Evolutionary conservation across 352 stramenopile genomes (phyloP), one percentile per base, ranked within the genome.

Genomic region (Ochromonadaceae sp.): DNA sequence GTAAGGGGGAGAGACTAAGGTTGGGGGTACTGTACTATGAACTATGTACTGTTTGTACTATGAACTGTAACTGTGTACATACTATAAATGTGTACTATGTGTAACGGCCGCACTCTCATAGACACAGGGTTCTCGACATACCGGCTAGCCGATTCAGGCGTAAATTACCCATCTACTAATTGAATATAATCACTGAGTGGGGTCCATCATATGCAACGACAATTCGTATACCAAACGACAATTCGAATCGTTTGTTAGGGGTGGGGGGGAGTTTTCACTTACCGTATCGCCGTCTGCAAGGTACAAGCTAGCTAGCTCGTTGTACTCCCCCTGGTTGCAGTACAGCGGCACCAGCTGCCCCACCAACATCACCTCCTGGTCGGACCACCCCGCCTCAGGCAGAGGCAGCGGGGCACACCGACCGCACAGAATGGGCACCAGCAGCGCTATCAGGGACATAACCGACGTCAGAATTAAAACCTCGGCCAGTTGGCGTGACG

Each of bases 241-340:
- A n/a, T n/a, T n/a, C n/a, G n/a, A n/a, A n/a, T n/a, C n/a, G n/a
- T n/a, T n/a, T n/a, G n/a, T n/a, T n/a, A n/a, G n/a, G n/a, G n/a
- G n/a, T n/a, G n/a, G n/a, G n/a, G n/a, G n/a, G n/a, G n/a, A n/a
- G n/a, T n/a, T n/a, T n/a, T n/a, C n/a, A n/a, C n/a, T n/a, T n/a
- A n/a, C 92, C 7, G 84, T 92, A 66, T 94, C 88, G 59, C 91
- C 89, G 26, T 94, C 87, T 7, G 90, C 87, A 10, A 96, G 93
- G 59, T 96, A 95, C 0, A 97, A 78, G 61, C 85, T 95, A 12
- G 90, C 92, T 39, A 98, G 79, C 74, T 97, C 88, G 67, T 98
- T 98, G 78, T 94, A 97, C 55, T 97, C 76, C 46, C 87, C 91
- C 3, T 91, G 80, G 38, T 81, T 66, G 67, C 92, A 98, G 68